Evolutionary conservation across 176 grass and related monocot species (phyloP), one percentile per base, ranked within the genome.

Genomic region (Elaeis guineensis): DNA sequence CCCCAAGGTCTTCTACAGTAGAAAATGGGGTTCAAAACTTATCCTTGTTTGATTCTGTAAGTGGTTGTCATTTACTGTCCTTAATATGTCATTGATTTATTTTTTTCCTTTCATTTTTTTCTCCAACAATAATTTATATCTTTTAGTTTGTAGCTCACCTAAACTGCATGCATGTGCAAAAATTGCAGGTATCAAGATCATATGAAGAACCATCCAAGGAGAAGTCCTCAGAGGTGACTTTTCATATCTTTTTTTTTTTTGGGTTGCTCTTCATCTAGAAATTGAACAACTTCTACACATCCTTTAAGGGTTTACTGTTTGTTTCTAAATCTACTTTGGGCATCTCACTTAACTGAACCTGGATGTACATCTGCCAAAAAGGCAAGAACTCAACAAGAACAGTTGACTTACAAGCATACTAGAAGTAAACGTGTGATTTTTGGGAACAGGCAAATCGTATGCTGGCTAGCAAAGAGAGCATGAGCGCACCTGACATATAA

Each of bases 11-110:
- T 29, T 88, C 78, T 52, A 75, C 66, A 63, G 58, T 82, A 61
- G 85, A 86, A 83, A 98, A 85, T 19, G 79, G 84, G 16, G 74
- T n/a, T 51, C 62, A 26, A 69, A 78, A 62, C 77, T 54, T 76
- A 16, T 55, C 60, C 22, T 60, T 84, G 76, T 67, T 78, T 58
- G 84, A 92, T 59, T 76, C 79, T 67, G 87, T 98, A 89, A 89
- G 87, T 71, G 39, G 23, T 16, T 57, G 39, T 49, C 49, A 24
- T 50, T 73, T 39, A 44, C 3, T 5, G 15, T 55, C 14, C 30
- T 21, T 32, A n/a, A 39, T 73, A 2, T 17, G 9, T 21, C 21
- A 55, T 68, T 56, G 18, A 4, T 6, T 21, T 23, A 23, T 35
- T 29, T 52, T 68, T 50, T 8, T 23, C 0, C 32, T 39, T 55